phyloP scores from a whole-genome alignment of 345 rosid species.

The Arabidopsis arenosa region DNA sequence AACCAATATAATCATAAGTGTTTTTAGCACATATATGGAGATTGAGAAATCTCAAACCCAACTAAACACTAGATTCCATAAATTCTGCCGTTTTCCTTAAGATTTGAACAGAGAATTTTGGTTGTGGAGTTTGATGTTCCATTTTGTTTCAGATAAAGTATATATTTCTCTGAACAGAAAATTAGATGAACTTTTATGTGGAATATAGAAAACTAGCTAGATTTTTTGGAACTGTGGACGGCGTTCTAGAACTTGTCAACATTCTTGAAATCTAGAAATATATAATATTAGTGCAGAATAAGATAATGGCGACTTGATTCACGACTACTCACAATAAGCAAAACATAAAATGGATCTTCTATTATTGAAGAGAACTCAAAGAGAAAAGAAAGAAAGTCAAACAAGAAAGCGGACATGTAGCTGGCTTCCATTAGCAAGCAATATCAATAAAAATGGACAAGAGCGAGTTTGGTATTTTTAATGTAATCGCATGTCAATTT shows the following conservation, averaged over 20 bases:
- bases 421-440: constrained; percentile 42
- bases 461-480: constrained; percentile 38
- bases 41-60: not conserved
- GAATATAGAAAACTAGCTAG: not conserved
- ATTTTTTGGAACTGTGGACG: constrained; percentile 1
- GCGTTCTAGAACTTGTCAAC: constrained; percentile 22
- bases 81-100: not conserved
- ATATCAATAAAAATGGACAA: constrained; percentile 31
- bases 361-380: constrained; percentile 14
- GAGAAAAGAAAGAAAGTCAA: constrained; percentile 31
- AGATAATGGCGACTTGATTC: constrained; percentile 25
- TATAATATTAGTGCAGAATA: not conserved
- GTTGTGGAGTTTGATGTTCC: not conserved
- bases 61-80: not conserved
- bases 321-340: not conserved
- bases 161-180: not conserved
- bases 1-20: not conserved
- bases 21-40: not conserved
- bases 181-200: not conserved
- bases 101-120: not conserved
- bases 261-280: constrained; percentile 5
- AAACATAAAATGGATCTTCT: constrained; percentile 20
- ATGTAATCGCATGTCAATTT: constrained; percentile 35
- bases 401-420: constrained; percentile 29
- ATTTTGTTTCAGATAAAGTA: not conserved